Percentiles rank a stretch among this genome's conserved stretches.
Conservation (phyloP, 2,329 filamentous ascomycete species). For the Penicillium rolfsii region DNA sequence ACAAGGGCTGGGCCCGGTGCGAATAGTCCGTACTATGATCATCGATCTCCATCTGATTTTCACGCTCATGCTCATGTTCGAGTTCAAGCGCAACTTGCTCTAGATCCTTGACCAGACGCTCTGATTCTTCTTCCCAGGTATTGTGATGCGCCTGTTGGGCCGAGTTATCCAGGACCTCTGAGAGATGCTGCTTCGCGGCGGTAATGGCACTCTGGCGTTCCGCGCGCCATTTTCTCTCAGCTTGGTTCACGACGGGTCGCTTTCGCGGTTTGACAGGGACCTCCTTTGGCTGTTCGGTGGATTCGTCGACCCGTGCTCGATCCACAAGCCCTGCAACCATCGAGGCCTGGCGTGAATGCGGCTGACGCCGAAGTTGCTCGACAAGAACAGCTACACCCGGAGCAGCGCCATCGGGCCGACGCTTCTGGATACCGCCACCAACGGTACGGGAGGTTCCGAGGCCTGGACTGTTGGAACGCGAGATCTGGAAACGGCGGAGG, state of each 20-base stretch:
- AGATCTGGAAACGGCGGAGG: constrained; percentile 47
- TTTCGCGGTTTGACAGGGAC: constrained; percentile 36
- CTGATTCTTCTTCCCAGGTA: constrained; percentile 49
- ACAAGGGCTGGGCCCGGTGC: background rate
- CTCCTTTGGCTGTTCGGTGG: constrained; percentile 17
- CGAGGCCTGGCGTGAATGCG: constrained; percentile 40
- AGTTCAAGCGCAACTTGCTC: constrained; percentile 44
- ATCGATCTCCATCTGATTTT: constrained; percentile 36
- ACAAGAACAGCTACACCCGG: constrained; percentile 44
- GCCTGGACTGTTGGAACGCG: constrained; percentile 35
- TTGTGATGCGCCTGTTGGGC: constrained; percentile 40
- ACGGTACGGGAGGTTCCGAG: constrained; percentile 31
- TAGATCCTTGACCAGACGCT: constrained; percentile 47
- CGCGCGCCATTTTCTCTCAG: constrained; percentile 45
- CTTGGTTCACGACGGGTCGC: constrained; percentile 46
- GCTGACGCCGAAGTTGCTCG: constrained; percentile 41
- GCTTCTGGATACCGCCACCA: constrained; percentile 45
- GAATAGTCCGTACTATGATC: constrained; percentile 10
- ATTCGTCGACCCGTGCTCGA: constrained; percentile 17
- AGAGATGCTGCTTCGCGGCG: constrained; percentile 41
- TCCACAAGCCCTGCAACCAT: constrained; percentile 36
- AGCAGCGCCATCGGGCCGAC: constrained; percentile 29
- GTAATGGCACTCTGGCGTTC: constrained; percentile 39
- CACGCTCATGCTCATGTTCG: constrained; percentile 46
- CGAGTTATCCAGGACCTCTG: constrained; percentile 41